phyloP scores from a whole-genome alignment of 2,329 filamentous ascomycete genomes.

The Xylariaceae sp. region DNA sequence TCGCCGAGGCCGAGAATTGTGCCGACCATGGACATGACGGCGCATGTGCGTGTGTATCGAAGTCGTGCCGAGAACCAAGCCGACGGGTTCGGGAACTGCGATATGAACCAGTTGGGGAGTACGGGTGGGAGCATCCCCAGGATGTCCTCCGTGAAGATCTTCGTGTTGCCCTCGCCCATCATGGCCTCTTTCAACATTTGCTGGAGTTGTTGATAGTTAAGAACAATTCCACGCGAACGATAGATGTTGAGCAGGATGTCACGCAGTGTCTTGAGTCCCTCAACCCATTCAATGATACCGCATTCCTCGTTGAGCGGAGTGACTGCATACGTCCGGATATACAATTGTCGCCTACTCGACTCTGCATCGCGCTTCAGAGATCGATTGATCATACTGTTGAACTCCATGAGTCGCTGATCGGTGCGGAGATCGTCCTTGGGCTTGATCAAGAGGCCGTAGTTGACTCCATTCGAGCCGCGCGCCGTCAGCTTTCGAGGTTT shows the following conservation, averaged over 20 bases:
- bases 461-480: constrained; percentile 79
- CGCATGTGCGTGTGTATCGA: constrained; percentile 85
- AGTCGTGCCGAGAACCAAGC: constrained; percentile 87
- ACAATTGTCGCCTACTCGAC: constrained; percentile 81
- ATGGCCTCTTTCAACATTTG: constrained; percentile 59
- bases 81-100: constrained; percentile 88
- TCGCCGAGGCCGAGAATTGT: constrained; percentile 92
- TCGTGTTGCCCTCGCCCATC: constrained; percentile 53
- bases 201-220: constrained; percentile 64
- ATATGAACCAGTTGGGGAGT: constrained; percentile 90
- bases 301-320: constrained; percentile 97
- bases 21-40: constrained; percentile 99
- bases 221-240: constrained; percentile 63
- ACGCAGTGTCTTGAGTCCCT: constrained; percentile 87
- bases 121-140: constrained; percentile 70
- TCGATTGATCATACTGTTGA: constrained; percentile 96
- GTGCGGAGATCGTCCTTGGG: constrained; percentile 97
- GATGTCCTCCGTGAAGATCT: constrained; percentile 65
- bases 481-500: constrained; percentile 87
- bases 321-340: constrained; percentile 95
- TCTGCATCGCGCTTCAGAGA: constrained; percentile 88
- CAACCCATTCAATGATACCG: constrained; percentile 97
- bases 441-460: constrained; percentile 90
- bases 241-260: constrained; percentile 83
- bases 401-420: constrained; percentile 97